A percentile compares a stretch with the other conserved stretches of the same genome.
Conservation (phyloP, 331 rosid species). For the Spiraea crenata region DNA sequence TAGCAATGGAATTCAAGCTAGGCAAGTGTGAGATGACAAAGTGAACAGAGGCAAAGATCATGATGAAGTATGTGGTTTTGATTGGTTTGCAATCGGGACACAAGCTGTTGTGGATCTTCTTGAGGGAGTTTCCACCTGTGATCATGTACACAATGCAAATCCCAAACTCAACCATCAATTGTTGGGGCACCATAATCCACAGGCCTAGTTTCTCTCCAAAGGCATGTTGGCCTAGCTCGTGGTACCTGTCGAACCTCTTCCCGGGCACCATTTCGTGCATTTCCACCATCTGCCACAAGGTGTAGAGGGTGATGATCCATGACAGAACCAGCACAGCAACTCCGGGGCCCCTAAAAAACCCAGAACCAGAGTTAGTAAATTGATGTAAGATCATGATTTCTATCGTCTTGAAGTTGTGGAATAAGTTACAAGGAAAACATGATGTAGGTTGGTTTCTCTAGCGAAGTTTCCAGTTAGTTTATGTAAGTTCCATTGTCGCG, state of each 20-base stretch:
- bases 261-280: slow-evolving; percentile 56
- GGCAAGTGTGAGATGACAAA: slow-evolving; percentile 55
- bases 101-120: slow-evolving; percentile 40
- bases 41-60: slow-evolving; percentile 46
- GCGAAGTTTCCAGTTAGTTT: too few species aligned
- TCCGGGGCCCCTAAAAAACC: slow-evolving; percentile 55
- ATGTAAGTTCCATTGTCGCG: too few species aligned
- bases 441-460: too few species aligned
- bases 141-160: slow-evolving; percentile 52
- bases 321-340: slow-evolving; percentile 37
- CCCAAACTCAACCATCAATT: slow-evolving; percentile 42
- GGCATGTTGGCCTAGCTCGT: slow-evolving; percentile 56
- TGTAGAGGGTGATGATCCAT: slow-evolving; percentile 59
- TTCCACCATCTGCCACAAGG: slow-evolving; percentile 71
- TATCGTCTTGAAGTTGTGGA: too few species aligned
- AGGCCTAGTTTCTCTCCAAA: slow-evolving; percentile 55
- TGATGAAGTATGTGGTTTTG: slow-evolving; percentile 50
- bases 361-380: background rate
- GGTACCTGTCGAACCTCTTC: slow-evolving; percentile 46
- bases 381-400: too few species aligned
- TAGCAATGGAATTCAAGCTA: slow-evolving; percentile 53
- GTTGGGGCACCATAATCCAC: slow-evolving; percentile 63
- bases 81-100: slow-evolving; percentile 39
- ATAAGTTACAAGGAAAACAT: too few species aligned
- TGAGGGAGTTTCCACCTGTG: slow-evolving; percentile 57